Percentiles rank a stretch among this genome's conserved stretches.
Conservation (phyloP, 2,329 filamentous ascomycete species). For the Blumeria graminis region DNA sequence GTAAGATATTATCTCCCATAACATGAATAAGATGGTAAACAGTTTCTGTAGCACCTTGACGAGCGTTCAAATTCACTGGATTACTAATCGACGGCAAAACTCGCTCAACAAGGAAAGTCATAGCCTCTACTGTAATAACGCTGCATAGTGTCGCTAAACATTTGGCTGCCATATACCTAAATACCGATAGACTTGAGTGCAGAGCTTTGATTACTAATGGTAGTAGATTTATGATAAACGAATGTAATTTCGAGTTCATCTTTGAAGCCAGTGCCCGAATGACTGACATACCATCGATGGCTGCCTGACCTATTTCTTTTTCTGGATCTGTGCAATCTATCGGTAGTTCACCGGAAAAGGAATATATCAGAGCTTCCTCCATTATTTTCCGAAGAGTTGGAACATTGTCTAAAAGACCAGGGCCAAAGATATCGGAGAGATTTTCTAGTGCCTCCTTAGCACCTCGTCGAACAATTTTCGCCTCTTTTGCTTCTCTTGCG, state of each 20-base stretch:
- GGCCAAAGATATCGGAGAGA: slow-evolving; percentile 55
- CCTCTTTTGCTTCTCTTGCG: slow-evolving; percentile 69
- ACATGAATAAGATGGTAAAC: slow-evolving; percentile 95
- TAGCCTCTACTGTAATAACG: slow-evolving; percentile 79
- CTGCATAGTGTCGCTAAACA: slow-evolving; percentile 95
- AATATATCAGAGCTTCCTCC: slow-evolving; percentile 51
- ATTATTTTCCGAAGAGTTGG: slow-evolving; percentile 64
- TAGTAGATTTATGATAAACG: slow-evolving; percentile 62
- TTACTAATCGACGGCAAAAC: slow-evolving; percentile 85
- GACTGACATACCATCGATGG: slow-evolving; percentile 82
- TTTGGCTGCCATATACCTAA: slow-evolving; percentile 91
- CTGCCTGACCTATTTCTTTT: slow-evolving; percentile 61
- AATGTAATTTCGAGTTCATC: slow-evolving; percentile 47
- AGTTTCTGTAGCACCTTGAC: slow-evolving; percentile 83
- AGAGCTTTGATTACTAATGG: slow-evolving; percentile 71
- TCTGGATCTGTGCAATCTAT: slow-evolving; percentile 48
- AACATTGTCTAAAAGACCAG: slow-evolving; percentile 54
- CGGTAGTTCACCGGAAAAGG: slow-evolving; percentile 51
- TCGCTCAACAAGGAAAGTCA: slow-evolving; percentile 86
- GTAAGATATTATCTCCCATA: slow-evolving; percentile 88
- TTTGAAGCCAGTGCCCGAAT: slow-evolving; percentile 86
- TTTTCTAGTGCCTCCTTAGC: slow-evolving; percentile 89
- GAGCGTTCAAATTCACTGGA: slow-evolving; percentile 61
- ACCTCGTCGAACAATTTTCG: slow-evolving; percentile 71
- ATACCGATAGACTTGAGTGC: slow-evolving; percentile 69